Evolutionary conservation across 768 basidiomycete species (phyloP), one percentile per base, ranked within the genome.

Genomic region (Cubamyces lactineus): DNA sequence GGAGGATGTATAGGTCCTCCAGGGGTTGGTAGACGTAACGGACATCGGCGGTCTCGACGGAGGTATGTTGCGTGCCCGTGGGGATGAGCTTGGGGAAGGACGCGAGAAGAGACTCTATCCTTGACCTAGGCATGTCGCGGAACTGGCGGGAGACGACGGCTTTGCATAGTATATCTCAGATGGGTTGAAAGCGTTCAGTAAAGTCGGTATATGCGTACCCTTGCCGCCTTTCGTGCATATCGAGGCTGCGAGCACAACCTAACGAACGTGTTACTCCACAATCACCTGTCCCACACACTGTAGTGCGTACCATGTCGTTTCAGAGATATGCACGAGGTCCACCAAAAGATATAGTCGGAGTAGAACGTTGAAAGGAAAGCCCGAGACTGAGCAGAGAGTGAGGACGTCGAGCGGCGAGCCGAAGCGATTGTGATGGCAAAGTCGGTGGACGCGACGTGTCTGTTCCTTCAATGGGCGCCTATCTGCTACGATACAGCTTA

Each of bases 41-140:
- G 53, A 96, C 95, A 75, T 99, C 94, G 41, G 91, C 76, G 0
- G 94, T 97, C 80, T 93, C 96, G 69, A 96, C 91, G n/a, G 94
- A 92, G 3, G 96, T 97, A 73, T 98, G 95, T 75, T 97, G 95
- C 24, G 89, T 93, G 71, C 92, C 93, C 55, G 91, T 85, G 3
- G 96, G 95, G 66, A 99, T 97, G 68, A 98, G 86, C 75, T 97
- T 98, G 2, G 96, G 94, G 82, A 98, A 99, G 2, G 95, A 96
- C 9, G 96, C 89, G 45, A 99, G 87, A 34, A 99, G 88, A 46
- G 94, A 92, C 76, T 98, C 96, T 69, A 99, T 94, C 57, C 96
- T 84, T 0, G 94, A 86, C 57, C 92, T 85, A 19, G 94, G 85
- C 86, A 99, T 91, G 67, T 93, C 92, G 64, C 94, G 86, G 73